phyloP scores from a whole-genome alignment of 305 asterid species.

The Fraxinus albicans region DNA sequence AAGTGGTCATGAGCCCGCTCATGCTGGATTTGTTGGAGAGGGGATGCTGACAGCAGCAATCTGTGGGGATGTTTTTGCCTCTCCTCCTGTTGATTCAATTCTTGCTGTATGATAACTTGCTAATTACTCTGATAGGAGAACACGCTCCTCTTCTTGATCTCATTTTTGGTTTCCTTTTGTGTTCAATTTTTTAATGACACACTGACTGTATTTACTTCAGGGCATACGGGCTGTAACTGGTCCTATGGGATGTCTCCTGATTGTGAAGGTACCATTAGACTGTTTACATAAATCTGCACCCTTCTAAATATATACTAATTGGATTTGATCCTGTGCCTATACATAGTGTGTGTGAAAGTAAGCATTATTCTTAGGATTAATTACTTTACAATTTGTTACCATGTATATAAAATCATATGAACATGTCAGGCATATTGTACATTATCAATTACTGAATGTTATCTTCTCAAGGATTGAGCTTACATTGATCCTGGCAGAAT shows the following conservation, averaged over 20 bases:
- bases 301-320: background rate
- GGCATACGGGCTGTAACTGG: conserved; percentile 98
- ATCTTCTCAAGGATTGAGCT: background rate
- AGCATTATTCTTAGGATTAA: background rate
- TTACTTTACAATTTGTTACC: background rate
- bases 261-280: conserved; percentile 64
- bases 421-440: background rate
- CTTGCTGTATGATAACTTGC: conserved; percentile 59
- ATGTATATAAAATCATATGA: background rate
- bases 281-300: conserved; percentile 1
- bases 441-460: background rate
- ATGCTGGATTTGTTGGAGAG: conserved; percentile 99
- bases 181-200: conserved; percentile 20
- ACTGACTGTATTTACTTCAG: conserved; percentile 35
- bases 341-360: background rate
- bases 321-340: conserved; percentile 4
- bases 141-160: background rate
- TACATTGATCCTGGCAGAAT: conserved; percentile 49
- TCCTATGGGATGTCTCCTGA: conserved; percentile 85
- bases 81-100: conserved; percentile 89
- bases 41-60: conserved; percentile 99
- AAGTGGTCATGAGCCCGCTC: conserved; percentile 99
- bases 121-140: conserved; percentile 17
- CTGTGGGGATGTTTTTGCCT: conserved; percentile 97
- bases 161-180: conserved; percentile 17